These are phyloP conservation scores for Penicillium roqueforti DNA, from an alignment of 495 filamentous ascomycete species.

Conservation along the genomic window DNA sequence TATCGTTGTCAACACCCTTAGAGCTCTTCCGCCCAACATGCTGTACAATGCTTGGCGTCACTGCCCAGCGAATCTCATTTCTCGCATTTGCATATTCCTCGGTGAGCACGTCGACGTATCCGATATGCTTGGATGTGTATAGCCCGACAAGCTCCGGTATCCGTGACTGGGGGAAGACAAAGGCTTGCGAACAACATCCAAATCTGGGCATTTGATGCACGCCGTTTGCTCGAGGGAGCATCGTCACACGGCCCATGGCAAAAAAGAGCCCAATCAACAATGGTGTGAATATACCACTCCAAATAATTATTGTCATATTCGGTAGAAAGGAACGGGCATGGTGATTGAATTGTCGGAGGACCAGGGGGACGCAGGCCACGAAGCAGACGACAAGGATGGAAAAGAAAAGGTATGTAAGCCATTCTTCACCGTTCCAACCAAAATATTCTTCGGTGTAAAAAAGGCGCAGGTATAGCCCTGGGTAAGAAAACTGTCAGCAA, in stretches of 20 bases:
- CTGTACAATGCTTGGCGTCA: slow-evolving; percentile 49
- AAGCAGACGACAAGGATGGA: slow-evolving; percentile 20
- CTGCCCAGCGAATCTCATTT: slow-evolving; percentile 41
- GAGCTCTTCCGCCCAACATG: slow-evolving; percentile 44
- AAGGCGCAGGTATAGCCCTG: slow-evolving; percentile 51
- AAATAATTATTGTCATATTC: slow-evolving; percentile 10
- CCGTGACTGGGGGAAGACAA: slow-evolving; percentile 36
- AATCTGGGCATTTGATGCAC: slow-evolving; percentile 47
- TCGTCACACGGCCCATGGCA: slow-evolving; percentile 31
- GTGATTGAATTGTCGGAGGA: slow-evolving; percentile 1
- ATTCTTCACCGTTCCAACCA: slow-evolving; percentile 52
- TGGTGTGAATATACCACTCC: slow-evolving; percentile 24
- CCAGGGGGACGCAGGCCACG: slow-evolving; percentile 8
- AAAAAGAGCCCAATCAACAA: slow-evolving; percentile 32
- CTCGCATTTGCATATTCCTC: slow-evolving; percentile 42
- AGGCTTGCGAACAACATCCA: slow-evolving; percentile 49
- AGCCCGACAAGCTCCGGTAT: slow-evolving; percentile 25
- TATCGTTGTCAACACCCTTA: slow-evolving; percentile 10
- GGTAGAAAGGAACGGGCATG: slow-evolving; percentile 10
- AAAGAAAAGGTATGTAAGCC: slow-evolving; percentile 35
- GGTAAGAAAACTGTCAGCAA: not conserved
- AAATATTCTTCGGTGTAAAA: slow-evolving; percentile 53
- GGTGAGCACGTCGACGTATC: slow-evolving; percentile 42
- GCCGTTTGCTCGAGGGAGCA: slow-evolving; percentile 32
- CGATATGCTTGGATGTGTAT: slow-evolving; percentile 12